Percentiles rank a stretch among this genome's conserved stretches.
Conservation (phyloP, 495 filamentous ascomycete genomes). For the Aspergillus indologenus region DNA sequence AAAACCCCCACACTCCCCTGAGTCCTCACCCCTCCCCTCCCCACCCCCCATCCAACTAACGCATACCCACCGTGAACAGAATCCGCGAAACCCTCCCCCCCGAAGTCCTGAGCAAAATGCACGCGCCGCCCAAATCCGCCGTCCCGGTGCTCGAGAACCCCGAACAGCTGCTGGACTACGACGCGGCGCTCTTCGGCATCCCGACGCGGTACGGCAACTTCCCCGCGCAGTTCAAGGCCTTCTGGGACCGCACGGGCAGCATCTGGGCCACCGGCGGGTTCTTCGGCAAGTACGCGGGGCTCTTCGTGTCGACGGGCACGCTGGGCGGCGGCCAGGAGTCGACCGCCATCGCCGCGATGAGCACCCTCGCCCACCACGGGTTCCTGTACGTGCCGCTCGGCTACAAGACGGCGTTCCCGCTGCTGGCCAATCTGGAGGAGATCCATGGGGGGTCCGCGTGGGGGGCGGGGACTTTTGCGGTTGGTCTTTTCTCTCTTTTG, state of each 20-base stretch:
- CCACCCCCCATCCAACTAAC: too few species aligned
- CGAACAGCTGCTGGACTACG: constrained; percentile 67
- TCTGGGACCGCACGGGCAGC: constrained; percentile 79
- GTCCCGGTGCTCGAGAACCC: constrained; percentile 69
- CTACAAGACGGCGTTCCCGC: constrained; percentile 74
- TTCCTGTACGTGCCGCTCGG: constrained; percentile 94
- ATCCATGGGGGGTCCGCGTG: constrained; percentile 83
- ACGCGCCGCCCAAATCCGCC: constrained; percentile 75
- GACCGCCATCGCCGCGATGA: constrained; percentile 77
- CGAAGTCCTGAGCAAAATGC: constrained; percentile 82
- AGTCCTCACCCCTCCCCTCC: too few species aligned
- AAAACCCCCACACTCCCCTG: too few species aligned
- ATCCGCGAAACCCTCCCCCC: constrained; percentile 71
- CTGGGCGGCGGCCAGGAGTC: constrained; percentile 91
- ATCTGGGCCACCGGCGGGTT: constrained; percentile 70
- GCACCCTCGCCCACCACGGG: constrained; percentile 89
- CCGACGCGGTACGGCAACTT: constrained; percentile 99
- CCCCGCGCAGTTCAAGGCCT: constrained; percentile 92
- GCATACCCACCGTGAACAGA: too few species aligned
- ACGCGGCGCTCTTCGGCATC: constrained; percentile 91
- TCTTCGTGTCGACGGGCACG: constrained; percentile 84
- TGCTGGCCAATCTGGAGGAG: constrained; percentile 66
- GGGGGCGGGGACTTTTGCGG: constrained; percentile 92
- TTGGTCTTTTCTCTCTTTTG: constrained; percentile 31
- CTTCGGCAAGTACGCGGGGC: constrained; percentile 87